Conservation (phyloP, 2,329 filamentous ascomycete genomes). For the Cercospora sp. region DNA sequence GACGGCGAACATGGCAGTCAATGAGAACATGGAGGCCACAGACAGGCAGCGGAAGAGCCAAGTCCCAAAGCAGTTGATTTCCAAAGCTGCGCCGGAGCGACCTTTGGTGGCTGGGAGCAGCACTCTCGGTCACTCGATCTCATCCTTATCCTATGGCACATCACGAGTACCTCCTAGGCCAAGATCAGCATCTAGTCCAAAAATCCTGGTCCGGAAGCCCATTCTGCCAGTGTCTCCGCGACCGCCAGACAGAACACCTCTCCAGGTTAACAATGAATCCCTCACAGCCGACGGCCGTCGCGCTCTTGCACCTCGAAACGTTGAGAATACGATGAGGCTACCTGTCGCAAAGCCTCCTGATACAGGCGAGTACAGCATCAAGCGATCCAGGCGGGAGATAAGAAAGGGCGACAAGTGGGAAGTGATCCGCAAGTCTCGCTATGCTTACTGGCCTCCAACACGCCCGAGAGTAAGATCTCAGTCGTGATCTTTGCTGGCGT, state of each 20-base stretch:
- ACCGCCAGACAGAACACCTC: neutral
- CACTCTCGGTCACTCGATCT: neutral
- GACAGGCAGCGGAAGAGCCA: conserved; percentile 10
- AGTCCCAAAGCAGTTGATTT: neutral
- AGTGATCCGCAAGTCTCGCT: conserved; percentile 5
- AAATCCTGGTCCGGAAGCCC: neutral
- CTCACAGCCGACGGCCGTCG: neutral
- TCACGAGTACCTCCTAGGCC: neutral
- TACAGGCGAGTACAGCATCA: conserved; percentile 11
- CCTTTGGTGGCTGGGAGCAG: neutral
- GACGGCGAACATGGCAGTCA: conserved; percentile 16
- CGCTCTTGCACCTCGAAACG: neutral
- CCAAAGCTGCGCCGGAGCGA: neutral
- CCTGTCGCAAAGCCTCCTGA: neutral
- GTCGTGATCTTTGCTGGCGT: neutral
- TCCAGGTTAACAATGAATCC: neutral
- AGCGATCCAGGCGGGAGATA: conserved; percentile 10
- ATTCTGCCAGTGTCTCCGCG: neutral
- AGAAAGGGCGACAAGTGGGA: conserved; percentile 5
- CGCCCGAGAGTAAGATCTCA: neutral
- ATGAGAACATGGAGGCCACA: conserved; percentile 14
- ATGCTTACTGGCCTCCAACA: conserved; percentile 19
- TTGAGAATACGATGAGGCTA: neutral
- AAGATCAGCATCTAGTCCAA: neutral
- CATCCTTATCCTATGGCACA: neutral